Percentiles rank a stretch among this genome's conserved stretches.
These are phyloP conservation scores for Mucor velutinosus DNA, from an alignment of 371 early-diverging fungal genomes.

Conservation along the genomic window DNA sequence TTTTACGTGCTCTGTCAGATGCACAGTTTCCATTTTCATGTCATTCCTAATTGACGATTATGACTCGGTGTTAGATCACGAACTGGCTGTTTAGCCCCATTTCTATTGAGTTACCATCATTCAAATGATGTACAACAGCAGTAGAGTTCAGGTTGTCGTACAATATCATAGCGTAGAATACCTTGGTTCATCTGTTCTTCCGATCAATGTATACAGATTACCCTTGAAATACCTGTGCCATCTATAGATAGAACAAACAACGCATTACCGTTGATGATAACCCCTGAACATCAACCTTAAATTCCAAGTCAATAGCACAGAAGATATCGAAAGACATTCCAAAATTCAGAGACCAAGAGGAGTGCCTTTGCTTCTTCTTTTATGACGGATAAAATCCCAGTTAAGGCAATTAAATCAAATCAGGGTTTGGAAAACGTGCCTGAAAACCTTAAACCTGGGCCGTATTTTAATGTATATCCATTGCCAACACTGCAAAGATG, in stretches of 20 bases:
- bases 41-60: not conserved
- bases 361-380: not conserved
- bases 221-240: not conserved
- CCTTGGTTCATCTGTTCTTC: not conserved
- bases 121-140: not conserved
- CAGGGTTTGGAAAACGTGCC: not conserved
- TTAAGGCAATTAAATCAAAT: not conserved
- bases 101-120: not conserved
- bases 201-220: not conserved
- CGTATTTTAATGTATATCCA: not conserved
- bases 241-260: not conserved
- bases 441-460: not conserved
- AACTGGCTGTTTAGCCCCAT: not conserved
- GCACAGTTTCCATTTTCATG: no score
- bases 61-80: not conserved
- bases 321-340: no score
- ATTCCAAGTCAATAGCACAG: not conserved
- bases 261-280: not conserved
- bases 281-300: not conserved
- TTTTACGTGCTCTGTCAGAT: no score
- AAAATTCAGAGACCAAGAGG: no score
- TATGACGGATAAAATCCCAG: not conserved
- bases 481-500: no score
- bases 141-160: not conserved
- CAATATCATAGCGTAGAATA: not conserved